Percentiles rank a stretch among this genome's conserved stretches.
Evolutionary conservation across 129 eudicot genomes (phyloP).

Genomic region (Chrysanthemum lavandulifolium): DNA sequence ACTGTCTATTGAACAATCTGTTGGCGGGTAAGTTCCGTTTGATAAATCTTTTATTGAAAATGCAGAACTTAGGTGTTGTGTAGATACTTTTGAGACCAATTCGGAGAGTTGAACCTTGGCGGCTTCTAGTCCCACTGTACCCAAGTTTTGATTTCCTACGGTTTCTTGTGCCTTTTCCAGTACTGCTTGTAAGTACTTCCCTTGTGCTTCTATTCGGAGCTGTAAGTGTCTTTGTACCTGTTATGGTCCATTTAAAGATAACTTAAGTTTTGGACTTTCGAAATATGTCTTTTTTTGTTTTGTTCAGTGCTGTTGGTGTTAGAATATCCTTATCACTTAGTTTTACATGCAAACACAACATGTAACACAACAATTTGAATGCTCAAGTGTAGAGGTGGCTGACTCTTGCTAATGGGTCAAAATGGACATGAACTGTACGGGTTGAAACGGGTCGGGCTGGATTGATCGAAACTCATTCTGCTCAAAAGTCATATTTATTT

Average conservation of each 20-base stretch:
- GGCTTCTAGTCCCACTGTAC: conserved; percentile 64
- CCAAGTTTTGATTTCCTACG: conserved; percentile 69
- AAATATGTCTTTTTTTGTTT: neutral
- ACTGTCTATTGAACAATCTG: conserved; percentile 65
- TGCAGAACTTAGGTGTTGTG: conserved; percentile 56
- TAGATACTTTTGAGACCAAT: conserved; percentile 66
- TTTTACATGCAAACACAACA: neutral
- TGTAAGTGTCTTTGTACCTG: conserved; percentile 92
- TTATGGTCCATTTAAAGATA: conserved; percentile 18
- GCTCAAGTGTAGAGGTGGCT: neutral
- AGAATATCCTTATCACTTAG: neutral
- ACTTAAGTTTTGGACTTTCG: neutral
- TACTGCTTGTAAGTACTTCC: conserved; percentile 82
- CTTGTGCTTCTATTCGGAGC: conserved; percentile 94
- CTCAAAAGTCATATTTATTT: neutral
- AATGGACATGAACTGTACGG: neutral
- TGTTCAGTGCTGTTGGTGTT: neutral
- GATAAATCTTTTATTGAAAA: conserved; percentile 42
- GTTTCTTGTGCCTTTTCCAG: conserved; percentile 92
- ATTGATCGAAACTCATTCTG: neutral
- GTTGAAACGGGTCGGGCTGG: neutral
- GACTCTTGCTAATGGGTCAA: too few species aligned
- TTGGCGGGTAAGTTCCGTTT: conserved; percentile 39
- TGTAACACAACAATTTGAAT: neutral
- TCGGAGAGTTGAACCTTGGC: conserved; percentile 75